Evolutionary conservation across 2,329 filamentous ascomycete genomes (phyloP), one percentile per base, ranked within the genome.

Genomic region (Penicillium brasilianum): DNA sequence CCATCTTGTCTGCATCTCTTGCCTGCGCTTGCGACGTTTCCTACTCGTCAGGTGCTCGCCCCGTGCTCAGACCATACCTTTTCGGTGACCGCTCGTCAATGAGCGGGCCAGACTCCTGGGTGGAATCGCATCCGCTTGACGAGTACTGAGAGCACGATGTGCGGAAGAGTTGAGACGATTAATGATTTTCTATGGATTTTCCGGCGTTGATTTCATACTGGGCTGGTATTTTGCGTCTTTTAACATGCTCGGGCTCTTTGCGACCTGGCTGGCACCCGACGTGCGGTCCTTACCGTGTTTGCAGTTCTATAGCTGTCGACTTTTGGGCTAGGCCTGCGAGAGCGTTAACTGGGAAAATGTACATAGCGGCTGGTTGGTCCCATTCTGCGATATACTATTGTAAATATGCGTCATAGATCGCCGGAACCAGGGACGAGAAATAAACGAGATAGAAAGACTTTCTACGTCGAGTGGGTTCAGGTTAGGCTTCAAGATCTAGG

Each of bases 321-420:
- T 34, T 34, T 10, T n/a, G 13, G 14, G 28, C 46, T 34, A 28
- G 46, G n/a, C 20, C n/a, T 34, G 16, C 10, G 28, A 16, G n/a
- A 18, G 16, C 14, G n/a, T 37, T 49, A 28, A 28, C 37, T 48
- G 44, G 37, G 44, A 34, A 28, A 53, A 65, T 52, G 64, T 66
- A 65, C 50, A 65, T 65, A 65, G 32, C 13, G 46, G 57, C 57
- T 51, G 50, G 32, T 32, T 37, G 32, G 41, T 11, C 41, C 49
- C 16, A 18, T 25, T 22, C 53, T 51, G 20, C 46, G 37, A 44
- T 57, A 53, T 30, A 30, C 32, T 44, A 44, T 18, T 60, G 50
- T 62, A 61, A 32, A 62, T 61, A 61, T 16, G 43, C 20, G 25
- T n/a, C 58, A 65, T 66, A 66, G 58, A 66, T 46, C 18, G n/a